phyloP scores from a whole-genome alignment of 352 stramenopile genomes.

The Phytopythium boreale region DNA sequence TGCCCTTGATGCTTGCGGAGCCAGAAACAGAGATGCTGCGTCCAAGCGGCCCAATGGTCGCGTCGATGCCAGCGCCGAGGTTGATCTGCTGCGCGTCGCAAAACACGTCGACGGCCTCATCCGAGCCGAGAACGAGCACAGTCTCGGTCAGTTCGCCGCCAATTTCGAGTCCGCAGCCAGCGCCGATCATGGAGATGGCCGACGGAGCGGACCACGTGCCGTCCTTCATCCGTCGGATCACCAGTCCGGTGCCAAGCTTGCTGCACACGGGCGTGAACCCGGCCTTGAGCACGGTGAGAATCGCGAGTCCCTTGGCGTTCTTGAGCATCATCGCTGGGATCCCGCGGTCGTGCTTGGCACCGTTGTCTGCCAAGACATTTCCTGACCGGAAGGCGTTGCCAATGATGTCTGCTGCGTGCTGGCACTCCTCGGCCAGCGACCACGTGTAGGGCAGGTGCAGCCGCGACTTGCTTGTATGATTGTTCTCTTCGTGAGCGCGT shows the following conservation, averaged over 20 bases:
- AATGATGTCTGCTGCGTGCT: conserved; percentile 62
- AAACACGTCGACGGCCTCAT: conserved; percentile 82
- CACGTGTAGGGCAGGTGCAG: conserved; percentile 53
- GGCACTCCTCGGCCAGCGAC: conserved; percentile 55
- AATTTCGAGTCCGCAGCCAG: conserved; percentile 77
- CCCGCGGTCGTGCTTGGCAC: conserved; percentile 32
- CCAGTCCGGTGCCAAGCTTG: conserved; percentile 68
- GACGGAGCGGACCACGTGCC: conserved; percentile 86
- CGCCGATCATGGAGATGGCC: conserved; percentile 82
- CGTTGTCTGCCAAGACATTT: conserved; percentile 36
- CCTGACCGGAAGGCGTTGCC: conserved; percentile 60
- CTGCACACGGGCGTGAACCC: conserved; percentile 56
- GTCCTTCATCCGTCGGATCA: conserved; percentile 68
- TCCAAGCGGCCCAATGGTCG: conserved; percentile 83
- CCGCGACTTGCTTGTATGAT: conserved; percentile 35
- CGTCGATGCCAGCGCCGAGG: conserved; percentile 82
- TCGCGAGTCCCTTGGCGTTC: conserved; percentile 47
- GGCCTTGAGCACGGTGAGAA: conserved; percentile 55
- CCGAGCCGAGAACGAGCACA: conserved; percentile 89
- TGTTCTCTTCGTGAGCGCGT: conserved; percentile 41
- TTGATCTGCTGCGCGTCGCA: conserved; percentile 76
- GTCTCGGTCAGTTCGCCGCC: conserved; percentile 91
- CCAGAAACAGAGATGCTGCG: conserved; percentile 53
- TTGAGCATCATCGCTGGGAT: conserved; percentile 51
- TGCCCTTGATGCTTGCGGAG: conserved; percentile 47